Percentiles rank a stretch among this genome's conserved stretches.
Conservation (phyloP, 345 rosid genomes). For the Psidium friedrichsthalianum region DNA sequence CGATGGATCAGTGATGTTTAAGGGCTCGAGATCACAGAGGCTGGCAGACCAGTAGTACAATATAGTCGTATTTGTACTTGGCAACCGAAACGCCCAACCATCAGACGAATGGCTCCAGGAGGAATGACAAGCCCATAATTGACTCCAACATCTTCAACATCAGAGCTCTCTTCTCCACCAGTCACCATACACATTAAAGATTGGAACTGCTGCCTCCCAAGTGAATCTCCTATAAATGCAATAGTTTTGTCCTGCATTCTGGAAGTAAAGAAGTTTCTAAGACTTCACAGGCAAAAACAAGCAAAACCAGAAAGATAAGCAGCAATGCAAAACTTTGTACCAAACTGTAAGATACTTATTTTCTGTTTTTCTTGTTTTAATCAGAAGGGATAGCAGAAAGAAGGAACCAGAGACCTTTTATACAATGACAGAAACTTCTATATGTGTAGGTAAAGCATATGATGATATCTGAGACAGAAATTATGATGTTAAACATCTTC, state of each 20-base stretch:
- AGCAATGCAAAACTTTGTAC: neutral
- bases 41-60: constrained; percentile 69
- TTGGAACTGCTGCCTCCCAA: constrained; percentile 71
- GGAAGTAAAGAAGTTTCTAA: neutral
- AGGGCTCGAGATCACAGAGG: constrained; percentile 36
- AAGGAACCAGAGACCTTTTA: neutral
- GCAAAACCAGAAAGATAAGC: neutral
- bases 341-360: neutral
- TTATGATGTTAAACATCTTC: neutral
- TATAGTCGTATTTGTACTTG: constrained; percentile 54
- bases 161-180: constrained; percentile 42
- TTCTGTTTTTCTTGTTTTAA: neutral
- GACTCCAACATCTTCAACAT: constrained; percentile 51
- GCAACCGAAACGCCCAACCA: constrained; percentile 62
- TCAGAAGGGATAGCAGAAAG: neutral
- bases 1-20: constrained; percentile 25
- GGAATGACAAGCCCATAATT: constrained; percentile 46
- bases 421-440: neutral
- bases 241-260: constrained; percentile 74
- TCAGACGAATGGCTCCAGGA: constrained; percentile 44
- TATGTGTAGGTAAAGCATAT: neutral
- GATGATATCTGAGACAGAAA: neutral
- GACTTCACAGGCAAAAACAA: neutral
- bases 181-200: constrained; percentile 74
- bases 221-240: constrained; percentile 81